Conservation (phyloP, 1,139 yeast species). For the Geotrichum cucujoidarum region DNA sequence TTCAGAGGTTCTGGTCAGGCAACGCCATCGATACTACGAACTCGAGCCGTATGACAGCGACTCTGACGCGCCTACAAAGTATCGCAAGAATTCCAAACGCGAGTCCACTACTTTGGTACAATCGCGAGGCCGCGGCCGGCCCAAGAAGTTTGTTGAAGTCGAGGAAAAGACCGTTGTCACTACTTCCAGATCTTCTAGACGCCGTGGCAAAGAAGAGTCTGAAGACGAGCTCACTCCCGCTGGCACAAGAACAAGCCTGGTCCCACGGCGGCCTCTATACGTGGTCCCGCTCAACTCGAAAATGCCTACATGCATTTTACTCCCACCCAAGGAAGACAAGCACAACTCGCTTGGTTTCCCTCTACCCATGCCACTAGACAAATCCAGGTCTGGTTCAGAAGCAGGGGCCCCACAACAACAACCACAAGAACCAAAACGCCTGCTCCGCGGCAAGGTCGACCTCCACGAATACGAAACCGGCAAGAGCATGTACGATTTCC, state of each 20-base stretch:
- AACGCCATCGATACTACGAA: too few relatives aligned
- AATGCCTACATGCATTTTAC: slow-evolving; percentile 7
- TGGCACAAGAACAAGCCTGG: too few relatives aligned
- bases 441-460: background rate
- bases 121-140: too few relatives aligned
- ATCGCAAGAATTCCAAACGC: too few relatives aligned
- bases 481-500: background rate
- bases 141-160: too few relatives aligned
- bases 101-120: too few relatives aligned
- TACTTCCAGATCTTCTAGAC: background rate
- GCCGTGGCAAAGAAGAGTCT: background rate
- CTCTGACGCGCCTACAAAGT: too few relatives aligned
- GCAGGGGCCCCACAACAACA: background rate
- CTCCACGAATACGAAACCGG: background rate
- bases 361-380: too few relatives aligned
- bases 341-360: too few relatives aligned
- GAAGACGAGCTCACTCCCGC: background rate
- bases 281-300: slow-evolving; percentile 11
- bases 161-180: too few relatives aligned
- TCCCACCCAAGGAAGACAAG: slow-evolving; percentile 1
- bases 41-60: too few relatives aligned
- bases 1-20: too few relatives aligned
- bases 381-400: background rate
- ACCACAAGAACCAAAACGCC: background rate
- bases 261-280: slow-evolving; percentile 3